Conservation (phyloP, 2,329 filamentous ascomycete genomes). For the Madurella fahalii region DNA sequence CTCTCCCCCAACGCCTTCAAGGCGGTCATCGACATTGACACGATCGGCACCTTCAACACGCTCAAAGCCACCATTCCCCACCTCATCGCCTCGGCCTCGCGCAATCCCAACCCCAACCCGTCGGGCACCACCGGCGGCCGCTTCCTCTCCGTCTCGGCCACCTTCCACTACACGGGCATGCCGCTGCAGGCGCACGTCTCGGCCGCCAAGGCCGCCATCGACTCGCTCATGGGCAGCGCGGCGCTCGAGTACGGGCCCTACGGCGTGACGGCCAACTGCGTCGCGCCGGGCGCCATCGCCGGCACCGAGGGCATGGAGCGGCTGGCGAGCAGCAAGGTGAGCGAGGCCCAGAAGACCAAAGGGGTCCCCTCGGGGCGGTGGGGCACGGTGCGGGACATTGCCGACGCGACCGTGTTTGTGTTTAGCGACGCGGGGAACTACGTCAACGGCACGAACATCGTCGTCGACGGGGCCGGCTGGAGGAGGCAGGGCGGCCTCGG, state of each 20-base stretch:
- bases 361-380: constrained; percentile 69
- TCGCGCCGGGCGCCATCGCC: constrained; percentile 81
- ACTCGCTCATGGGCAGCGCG: constrained; percentile 74
- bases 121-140: constrained; percentile 70
- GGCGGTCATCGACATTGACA: constrained; percentile 92
- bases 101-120: constrained; percentile 54
- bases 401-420: constrained; percentile 85
- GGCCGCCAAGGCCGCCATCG: constrained; percentile 86
- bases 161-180: constrained; percentile 84
- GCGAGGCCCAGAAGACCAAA: constrained; percentile 34
- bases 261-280: constrained; percentile 82
- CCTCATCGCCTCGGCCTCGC: constrained; percentile 68
- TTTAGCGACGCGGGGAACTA: constrained; percentile 84
- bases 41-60: constrained; percentile 90
- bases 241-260: constrained; percentile 86
- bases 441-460: constrained; percentile 76
- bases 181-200: constrained; percentile 86
- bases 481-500: constrained; percentile 44
- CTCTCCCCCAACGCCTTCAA: constrained; percentile 90
- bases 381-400: constrained; percentile 81
- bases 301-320: constrained; percentile 78
- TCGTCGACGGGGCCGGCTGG: constrained; percentile 65
- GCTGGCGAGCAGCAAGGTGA: constrained; percentile 42
- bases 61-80: constrained; percentile 86
- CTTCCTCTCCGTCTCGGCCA: constrained; percentile 86